Evolutionary conservation across 2,329 filamentous ascomycete genomes (phyloP).

Genomic region (Lanzia echinophila): DNA sequence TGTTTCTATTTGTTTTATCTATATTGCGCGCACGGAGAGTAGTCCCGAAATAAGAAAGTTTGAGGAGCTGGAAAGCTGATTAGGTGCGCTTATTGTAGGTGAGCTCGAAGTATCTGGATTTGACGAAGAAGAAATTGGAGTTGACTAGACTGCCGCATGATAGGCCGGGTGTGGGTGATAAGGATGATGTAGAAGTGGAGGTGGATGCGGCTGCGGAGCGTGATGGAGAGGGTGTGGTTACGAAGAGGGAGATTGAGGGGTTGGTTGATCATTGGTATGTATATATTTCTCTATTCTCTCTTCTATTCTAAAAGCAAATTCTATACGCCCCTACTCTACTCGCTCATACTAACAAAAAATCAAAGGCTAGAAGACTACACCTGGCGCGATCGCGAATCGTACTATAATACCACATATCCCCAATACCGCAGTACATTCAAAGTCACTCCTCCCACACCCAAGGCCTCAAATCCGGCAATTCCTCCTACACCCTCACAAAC

Average conservation of each 20-base stretch:
- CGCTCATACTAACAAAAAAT: background rate
- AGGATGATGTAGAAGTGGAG: background rate
- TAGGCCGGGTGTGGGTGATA: background rate
- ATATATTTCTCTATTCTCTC: background rate
- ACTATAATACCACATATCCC: slow-evolving; percentile 51
- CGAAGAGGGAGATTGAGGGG: slow-evolving; percentile 55
- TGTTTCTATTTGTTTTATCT: background rate
- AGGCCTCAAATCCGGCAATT: background rate
- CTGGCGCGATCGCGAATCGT: slow-evolving; percentile 54
- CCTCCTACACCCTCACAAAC: slow-evolving; percentile 22
- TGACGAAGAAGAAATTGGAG: slow-evolving; percentile 62
- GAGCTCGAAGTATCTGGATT: slow-evolving; percentile 58
- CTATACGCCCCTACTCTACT: background rate
- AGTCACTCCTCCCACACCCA: slow-evolving; percentile 23
- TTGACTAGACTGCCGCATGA: slow-evolving; percentile 59
- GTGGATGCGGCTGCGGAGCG: background rate
- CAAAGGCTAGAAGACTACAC: slow-evolving; percentile 58
- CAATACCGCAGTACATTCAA: slow-evolving; percentile 51
- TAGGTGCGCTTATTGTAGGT: slow-evolving; percentile 39
- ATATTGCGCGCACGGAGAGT: too few relatives aligned
- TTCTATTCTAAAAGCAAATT: background rate
- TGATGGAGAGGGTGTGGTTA: slow-evolving; percentile 44
- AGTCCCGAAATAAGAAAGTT: too few relatives aligned
- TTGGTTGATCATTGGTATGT: slow-evolving; percentile 58
- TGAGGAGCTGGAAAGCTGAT: too few relatives aligned